These are phyloP conservation scores for Ustilago loliicola DNA, from an alignment of 1,284 basidiomycete genomes.

Conservation along the genomic window DNA sequence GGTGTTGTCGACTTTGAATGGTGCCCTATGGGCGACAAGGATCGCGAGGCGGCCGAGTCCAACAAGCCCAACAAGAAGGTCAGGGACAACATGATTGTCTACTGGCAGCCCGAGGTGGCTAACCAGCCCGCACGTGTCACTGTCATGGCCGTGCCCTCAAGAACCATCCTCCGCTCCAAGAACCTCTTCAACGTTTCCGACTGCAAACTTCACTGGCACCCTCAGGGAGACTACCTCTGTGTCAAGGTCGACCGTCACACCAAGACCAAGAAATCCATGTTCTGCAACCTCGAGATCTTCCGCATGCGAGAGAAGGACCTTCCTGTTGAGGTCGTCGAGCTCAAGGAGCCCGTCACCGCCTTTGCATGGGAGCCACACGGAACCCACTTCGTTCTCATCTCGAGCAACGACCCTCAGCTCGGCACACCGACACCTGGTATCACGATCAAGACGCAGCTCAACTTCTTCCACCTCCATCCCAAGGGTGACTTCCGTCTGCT, in stretches of 20 bases:
- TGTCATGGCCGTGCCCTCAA: constrained; percentile 87
- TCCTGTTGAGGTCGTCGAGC: constrained; percentile 96
- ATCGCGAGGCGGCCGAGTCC: constrained; percentile 75
- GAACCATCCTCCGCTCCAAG: constrained; percentile 89
- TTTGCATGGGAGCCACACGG: constrained; percentile 99
- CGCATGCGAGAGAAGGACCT: constrained; percentile 96
- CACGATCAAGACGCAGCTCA: constrained; percentile 94
- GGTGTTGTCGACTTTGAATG: constrained; percentile 99
- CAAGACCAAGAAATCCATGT: constrained; percentile 98
- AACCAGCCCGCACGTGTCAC: constrained; percentile 98
- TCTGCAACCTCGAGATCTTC: constrained; percentile 99
- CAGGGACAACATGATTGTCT: constrained; percentile 92
- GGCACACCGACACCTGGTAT: constrained; percentile 87
- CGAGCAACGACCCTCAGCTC: constrained; percentile 92
- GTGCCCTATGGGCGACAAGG: constrained; percentile 91
- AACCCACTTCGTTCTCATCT: constrained; percentile 94
- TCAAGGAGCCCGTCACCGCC: constrained; percentile 96
- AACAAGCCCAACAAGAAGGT: constrained; percentile 73
- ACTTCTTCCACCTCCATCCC: constrained; percentile 94
- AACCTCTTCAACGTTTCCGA: constrained; percentile 99
- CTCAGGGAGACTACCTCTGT: constrained; percentile 97
- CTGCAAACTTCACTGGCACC: constrained; percentile 99
- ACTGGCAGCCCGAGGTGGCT: constrained; percentile 94
- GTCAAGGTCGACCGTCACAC: constrained; percentile 99
- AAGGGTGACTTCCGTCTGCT: constrained; percentile 96